Base-by-base conservation (phyloP, 768 basidiomycete genomes). In the Hypsizygus marmoreus region DNA sequence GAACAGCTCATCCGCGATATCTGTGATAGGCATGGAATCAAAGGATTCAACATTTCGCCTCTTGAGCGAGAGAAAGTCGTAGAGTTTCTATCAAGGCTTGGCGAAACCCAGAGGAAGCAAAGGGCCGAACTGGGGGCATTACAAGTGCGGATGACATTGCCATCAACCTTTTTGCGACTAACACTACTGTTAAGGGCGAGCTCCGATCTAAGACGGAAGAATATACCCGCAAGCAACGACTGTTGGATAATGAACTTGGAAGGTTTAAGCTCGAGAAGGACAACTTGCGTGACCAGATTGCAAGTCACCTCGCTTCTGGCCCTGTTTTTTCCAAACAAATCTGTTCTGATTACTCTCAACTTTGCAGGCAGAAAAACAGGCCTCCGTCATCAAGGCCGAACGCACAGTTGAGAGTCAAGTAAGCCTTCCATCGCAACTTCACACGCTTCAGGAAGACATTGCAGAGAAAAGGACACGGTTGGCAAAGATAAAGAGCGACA, bases 1-100 rank as follows among this genome's bases (percentile, higher is more conserved):
- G 93, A 95, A 61, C 72, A 75, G 11, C 69, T 85, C 17, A 84
- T 97, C 44, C 81, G 79, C 10, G 80, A 84, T 37, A 79, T 91
- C 12, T 77, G 82, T 39, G 70, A 80, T 26, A 81, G 81, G 52
- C 72, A 88, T 54, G 74, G 77, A 7, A 84, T 97, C 54, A 81
- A 82, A 39, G 91, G 90, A 0, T 93, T 81, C 60, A 81, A 80
- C 41, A 74, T 81, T 38, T 75, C 82, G 0, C 84, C 85, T 1
- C 72, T 94, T 26, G 85, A 86, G 39, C 76, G 82, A 30, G 79
- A 81, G 30, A 80, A 91, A 60, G 75, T 93, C 14, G 62, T 76
- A 22, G 86, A 91, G 34, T 95, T 97, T 61, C 72, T 83, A 19
- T 68, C 81, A 7, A 79, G 77, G 39, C 68, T 97, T 2, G 70